Conservation (phyloP, 1,284 basidiomycete species). For the Trametes polyzona region DNA sequence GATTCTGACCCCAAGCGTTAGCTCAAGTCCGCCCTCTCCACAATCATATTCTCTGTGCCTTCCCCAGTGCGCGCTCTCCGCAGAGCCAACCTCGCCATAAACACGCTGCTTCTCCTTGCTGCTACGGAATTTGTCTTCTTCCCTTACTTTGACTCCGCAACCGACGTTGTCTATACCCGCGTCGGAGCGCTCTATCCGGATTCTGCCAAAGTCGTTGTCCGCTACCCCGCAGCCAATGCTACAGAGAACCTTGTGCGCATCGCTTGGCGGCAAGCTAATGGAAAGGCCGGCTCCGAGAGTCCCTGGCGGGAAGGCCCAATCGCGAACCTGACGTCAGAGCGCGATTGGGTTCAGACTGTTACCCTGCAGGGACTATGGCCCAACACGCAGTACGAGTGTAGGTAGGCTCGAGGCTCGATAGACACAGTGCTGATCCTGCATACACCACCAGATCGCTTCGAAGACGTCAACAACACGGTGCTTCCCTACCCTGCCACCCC, state of each 20-base stretch:
- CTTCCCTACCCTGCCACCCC: slow-evolving; percentile 57
- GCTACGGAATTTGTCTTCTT: slow-evolving; percentile 53
- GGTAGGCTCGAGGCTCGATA: slow-evolving; percentile 23
- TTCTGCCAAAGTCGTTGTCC: slow-evolving; percentile 62
- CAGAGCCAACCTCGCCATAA: slow-evolving; percentile 49
- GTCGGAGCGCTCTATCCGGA: slow-evolving; percentile 72
- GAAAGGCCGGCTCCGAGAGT: slow-evolving; percentile 24
- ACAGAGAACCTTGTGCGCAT: slow-evolving; percentile 43
- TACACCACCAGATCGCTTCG: slow-evolving; percentile 51
- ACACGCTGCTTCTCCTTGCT: slow-evolving; percentile 53
- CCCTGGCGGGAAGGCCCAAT: slow-evolving; percentile 60
- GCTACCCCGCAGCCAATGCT: slow-evolving; percentile 51
- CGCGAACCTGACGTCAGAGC: slow-evolving; percentile 46
- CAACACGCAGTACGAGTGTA: slow-evolving; percentile 75
- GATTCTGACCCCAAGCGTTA: background rate
- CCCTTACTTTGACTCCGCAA: slow-evolving; percentile 57
- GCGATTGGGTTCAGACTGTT: slow-evolving; percentile 71
- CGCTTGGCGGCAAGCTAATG: slow-evolving; percentile 49
- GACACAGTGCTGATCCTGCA: background rate
- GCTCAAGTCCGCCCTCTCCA: slow-evolving; percentile 29
- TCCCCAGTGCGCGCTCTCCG: slow-evolving; percentile 43
- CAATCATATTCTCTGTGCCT: slow-evolving; percentile 50
- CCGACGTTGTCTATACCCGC: slow-evolving; percentile 63
- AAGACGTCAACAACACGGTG: slow-evolving; percentile 46
- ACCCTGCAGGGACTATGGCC: slow-evolving; percentile 68